A percentile compares a stretch with the other conserved stretches of the same genome.
Evolutionary conservation across 2,329 filamentous ascomycete species (phyloP).

Genomic region (Calonectria pteridis): DNA sequence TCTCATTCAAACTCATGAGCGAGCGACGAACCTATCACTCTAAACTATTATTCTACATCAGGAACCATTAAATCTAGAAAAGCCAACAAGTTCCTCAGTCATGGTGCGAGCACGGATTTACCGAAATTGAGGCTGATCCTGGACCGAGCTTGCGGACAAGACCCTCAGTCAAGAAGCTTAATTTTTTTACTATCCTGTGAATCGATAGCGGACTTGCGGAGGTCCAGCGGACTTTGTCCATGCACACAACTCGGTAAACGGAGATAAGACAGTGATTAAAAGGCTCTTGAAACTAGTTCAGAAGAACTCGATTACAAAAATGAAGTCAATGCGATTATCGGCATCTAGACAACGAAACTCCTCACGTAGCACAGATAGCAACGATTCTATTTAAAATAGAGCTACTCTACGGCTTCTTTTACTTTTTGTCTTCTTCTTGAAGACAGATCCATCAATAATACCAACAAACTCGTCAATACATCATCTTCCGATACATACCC

Average conservation of each 20-base stretch:
- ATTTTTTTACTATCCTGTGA: background rate
- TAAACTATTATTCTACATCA: too few relatives aligned
- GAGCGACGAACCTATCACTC: too few relatives aligned
- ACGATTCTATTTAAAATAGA: background rate
- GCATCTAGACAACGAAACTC: background rate
- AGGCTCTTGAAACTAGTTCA: background rate
- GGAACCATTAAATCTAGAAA: too few relatives aligned
- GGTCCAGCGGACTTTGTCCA: background rate
- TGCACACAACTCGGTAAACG: background rate
- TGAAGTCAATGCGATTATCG: background rate
- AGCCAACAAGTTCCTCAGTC: too few relatives aligned
- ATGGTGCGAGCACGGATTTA: too few relatives aligned
- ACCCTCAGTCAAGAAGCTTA: background rate
- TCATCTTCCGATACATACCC: background rate
- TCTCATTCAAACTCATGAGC: too few relatives aligned
- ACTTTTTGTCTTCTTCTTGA: background rate
- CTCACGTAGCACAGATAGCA: background rate
- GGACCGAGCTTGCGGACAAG: background rate
- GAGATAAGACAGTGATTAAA: background rate
- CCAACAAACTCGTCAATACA: background rate
- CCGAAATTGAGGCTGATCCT: background rate
- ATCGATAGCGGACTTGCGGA: background rate
- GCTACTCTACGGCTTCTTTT: too few relatives aligned
- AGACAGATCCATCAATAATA: background rate
- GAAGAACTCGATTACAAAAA: background rate